Percentiles rank a stretch among this genome's conserved stretches.
These are phyloP conservation scores for Vigna trinervia DNA, from an alignment of 306 rosid species.

Conservation along the genomic window DNA sequence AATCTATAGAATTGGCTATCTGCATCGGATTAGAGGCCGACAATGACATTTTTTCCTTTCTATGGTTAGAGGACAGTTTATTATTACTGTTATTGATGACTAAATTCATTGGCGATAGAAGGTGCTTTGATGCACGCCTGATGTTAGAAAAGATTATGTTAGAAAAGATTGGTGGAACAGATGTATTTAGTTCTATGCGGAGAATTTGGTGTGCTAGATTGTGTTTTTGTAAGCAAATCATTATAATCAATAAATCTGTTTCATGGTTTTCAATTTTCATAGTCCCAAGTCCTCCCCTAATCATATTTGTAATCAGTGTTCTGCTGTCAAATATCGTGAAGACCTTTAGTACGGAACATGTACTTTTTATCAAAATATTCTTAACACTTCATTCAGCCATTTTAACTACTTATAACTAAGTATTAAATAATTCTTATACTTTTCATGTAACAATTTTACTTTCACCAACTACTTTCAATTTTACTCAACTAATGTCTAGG, in stretches of 20 bases:
- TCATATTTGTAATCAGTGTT: background rate
- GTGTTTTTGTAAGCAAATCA: slow-evolving; percentile 43
- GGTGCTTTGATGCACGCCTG: slow-evolving; percentile 19
- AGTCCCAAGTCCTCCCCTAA: background rate
- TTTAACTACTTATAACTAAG: background rate
- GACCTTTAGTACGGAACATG: background rate
- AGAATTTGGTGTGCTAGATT: slow-evolving; percentile 4
- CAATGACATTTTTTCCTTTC: background rate
- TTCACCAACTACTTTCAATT: background rate
- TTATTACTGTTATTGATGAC: slow-evolving; percentile 7
- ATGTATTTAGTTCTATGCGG: slow-evolving; percentile 30
- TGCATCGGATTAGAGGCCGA: background rate
- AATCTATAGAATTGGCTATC: slow-evolving; percentile 31
- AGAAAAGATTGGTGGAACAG: slow-evolving; percentile 31
- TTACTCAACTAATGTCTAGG: background rate
- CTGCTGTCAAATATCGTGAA: background rate
- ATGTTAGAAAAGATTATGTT: slow-evolving; percentile 27
- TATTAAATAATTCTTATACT: background rate
- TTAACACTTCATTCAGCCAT: background rate
- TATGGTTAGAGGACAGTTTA: slow-evolving; percentile 29
- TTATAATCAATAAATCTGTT: slow-evolving; percentile 26
- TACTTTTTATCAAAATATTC: background rate
- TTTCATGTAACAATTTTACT: background rate
- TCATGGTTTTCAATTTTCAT: slow-evolving; percentile 16
- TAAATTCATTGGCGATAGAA: slow-evolving; percentile 34